Evolutionary conservation across 2,329 filamentous ascomycete species (phyloP).

Genomic region (Gaeumannomyces sp.): DNA sequence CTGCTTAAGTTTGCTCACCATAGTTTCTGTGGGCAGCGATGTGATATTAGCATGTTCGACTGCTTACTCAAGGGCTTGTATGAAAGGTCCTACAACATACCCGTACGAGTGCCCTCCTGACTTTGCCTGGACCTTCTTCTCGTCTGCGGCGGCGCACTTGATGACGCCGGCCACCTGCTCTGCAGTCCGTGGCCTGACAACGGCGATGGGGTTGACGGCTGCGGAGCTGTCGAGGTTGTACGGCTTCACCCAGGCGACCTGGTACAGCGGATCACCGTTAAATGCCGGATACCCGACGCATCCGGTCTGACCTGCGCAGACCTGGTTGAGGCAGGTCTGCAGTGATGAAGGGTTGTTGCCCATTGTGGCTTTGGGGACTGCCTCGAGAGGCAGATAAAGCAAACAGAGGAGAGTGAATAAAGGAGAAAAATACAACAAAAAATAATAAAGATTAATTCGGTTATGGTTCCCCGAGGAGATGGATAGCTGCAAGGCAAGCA

Average conservation of each 20-base stretch:
- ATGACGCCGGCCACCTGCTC: conserved; percentile 51
- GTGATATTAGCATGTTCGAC: background rate
- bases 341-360: conserved; percentile 36
- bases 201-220: conserved; percentile 44
- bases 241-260: conserved; percentile 42
- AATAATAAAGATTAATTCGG: background rate
- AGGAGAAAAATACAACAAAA: background rate
- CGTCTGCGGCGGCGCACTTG: conserved; percentile 45
- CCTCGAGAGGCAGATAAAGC: background rate
- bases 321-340: conserved; percentile 37
- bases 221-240: conserved; percentile 43
- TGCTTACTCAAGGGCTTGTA: background rate
- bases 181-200: conserved; percentile 46
- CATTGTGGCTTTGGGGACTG: conserved; percentile 26
- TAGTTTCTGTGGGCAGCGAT: conserved; percentile 22
- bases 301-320: conserved; percentile 37
- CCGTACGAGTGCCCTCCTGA: conserved; percentile 61
- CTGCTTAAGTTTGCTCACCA: conserved; percentile 14
- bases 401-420: background rate
- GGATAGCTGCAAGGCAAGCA: background rate
- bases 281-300: conserved; percentile 40
- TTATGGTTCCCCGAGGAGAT: background rate
- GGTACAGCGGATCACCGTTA: conserved; percentile 33
- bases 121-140: conserved; percentile 52
- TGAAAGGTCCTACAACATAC: conserved; percentile 27